Base-by-base conservation (phyloP, 2,329 filamentous ascomycete genomes). In the Aspergillus proliferans region DNA sequence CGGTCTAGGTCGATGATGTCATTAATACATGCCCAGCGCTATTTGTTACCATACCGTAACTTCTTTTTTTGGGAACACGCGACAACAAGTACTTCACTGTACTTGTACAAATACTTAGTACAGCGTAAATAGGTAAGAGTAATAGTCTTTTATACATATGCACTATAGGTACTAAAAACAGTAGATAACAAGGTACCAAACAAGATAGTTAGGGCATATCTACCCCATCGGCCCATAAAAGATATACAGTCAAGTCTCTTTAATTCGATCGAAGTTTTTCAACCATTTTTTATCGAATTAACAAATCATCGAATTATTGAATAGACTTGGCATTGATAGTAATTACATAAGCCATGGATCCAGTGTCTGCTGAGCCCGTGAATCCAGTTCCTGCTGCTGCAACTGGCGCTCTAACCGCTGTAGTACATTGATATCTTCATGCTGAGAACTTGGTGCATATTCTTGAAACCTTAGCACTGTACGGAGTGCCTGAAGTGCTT, bases 1-100 rank as follows among this genome's bases (percentile, higher is more conserved):
- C 61, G 62, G 61, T 64, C 62, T 64, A 61, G 58, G 54, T 49
- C 14, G 19, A 53, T 63, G 61, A 64, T 58, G 57, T 64, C 61
- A 64, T 52, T 14, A 12, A 30, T 30, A 30, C 26, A 5, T 14
- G 28, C 30, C 3, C n/a, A 19, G n/a, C 15, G 36, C 15, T 18
- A 40, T 40, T 40, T 18, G 41, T 49, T 49, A 52, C 52, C 30
- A 50, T 49, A 48, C 41, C 46, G 24, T 50, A 52, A 46, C 15
- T 45, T 22, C 24, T 45, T 43, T 21, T 21, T 45, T 21, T n/a
- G 33, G 8, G 26, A 46, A 19, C 38, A 40, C 18, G 14, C 9
- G 15, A 40, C 38, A 36, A 21, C 21, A 21, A 34, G 2, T n/a
- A 34, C 14, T 34, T 21, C 21, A 21, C 21, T 21, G 21, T 21